Conservation (phyloP, 2,329 filamentous ascomycete genomes). For the Aspergillus quadrilineatus region DNA sequence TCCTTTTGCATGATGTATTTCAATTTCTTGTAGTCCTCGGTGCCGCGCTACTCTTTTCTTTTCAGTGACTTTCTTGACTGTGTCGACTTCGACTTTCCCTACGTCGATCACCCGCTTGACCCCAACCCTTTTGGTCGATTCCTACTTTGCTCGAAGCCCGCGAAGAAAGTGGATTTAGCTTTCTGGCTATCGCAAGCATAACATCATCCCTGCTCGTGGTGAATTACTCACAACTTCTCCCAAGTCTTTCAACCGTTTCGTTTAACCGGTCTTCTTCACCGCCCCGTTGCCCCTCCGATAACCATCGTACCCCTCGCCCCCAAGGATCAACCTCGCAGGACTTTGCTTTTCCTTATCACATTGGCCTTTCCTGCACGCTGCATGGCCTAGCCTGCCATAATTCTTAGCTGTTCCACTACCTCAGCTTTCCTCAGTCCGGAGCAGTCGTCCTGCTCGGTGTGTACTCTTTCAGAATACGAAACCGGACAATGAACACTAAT, state of each 20-base stretch:
- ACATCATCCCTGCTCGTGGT: slow-evolving; percentile 4
- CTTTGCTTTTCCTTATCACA: background rate
- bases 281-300: slow-evolving; percentile 7
- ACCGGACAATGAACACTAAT: slow-evolving; percentile 3
- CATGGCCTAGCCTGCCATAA: slow-evolving; percentile 16
- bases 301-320: slow-evolving; percentile 5
- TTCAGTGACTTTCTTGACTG: background rate
- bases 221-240: background rate
- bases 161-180: background rate
- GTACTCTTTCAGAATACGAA: background rate
- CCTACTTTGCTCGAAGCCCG: background rate
- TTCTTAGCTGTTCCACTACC: background rate
- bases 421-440: background rate
- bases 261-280: slow-evolving; percentile 7
- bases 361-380: background rate
- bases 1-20: background rate
- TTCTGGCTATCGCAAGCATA: slow-evolving; percentile 3
- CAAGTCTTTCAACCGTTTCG: slow-evolving; percentile 3
- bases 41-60: background rate
- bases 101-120: slow-evolving; percentile 2
- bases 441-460: background rate
- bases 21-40: background rate
- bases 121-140: background rate
- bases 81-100: background rate
- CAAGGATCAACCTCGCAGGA: background rate